Evolutionary conservation across 345 rosid species (phyloP), one percentile per base, ranked within the genome.

Genomic region (Hypericum perforatum): DNA sequence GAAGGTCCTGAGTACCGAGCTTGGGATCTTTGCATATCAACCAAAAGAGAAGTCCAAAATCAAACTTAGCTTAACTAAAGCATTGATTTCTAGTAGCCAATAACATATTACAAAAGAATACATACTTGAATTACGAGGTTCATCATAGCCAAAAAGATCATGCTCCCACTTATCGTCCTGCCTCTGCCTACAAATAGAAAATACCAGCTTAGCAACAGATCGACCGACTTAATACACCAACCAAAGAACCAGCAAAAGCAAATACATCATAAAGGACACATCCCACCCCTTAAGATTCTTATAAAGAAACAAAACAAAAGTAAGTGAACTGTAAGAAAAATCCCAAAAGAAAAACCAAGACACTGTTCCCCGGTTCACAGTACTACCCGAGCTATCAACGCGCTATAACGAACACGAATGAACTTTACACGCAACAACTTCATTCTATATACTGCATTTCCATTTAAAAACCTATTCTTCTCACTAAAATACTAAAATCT

Each of bases 81-180:
- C 56, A 74, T 51, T 62, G 66, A 63, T 38, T 44, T 59, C 59
- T 67, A 60, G 61, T 65, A 57, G 55, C 67, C 61, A 12, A 56
- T 53, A 48, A 61, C 43, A 54, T 56, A 63, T 39, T 62, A 69
- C 64, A 49, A 69, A 59, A 57, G 45, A 67, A 73, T 64, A 40
- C 87, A 63, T 94, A 94, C 99, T 75, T 77, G 96, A 79, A 62
- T 66, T 67, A 48, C 63, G 77, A 45, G 77, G 78, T 60, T 58
- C 80, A 53, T 74, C 69, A 47, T 65, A 65, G 9, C 57, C 46
- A 65, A 63, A 89, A 66, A 94, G 95, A 79, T 94, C 99, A 65
- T 94, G 99, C 76, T 89, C 92, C 99, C 99, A 94, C 70, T 79
- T 94, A 69, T 94, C 97, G 62, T 82, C 91, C 62, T 80, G 89